Base-by-base conservation (phyloP, 2,329 filamentous ascomycete species). In the Colletotrichum sp. region DNA sequence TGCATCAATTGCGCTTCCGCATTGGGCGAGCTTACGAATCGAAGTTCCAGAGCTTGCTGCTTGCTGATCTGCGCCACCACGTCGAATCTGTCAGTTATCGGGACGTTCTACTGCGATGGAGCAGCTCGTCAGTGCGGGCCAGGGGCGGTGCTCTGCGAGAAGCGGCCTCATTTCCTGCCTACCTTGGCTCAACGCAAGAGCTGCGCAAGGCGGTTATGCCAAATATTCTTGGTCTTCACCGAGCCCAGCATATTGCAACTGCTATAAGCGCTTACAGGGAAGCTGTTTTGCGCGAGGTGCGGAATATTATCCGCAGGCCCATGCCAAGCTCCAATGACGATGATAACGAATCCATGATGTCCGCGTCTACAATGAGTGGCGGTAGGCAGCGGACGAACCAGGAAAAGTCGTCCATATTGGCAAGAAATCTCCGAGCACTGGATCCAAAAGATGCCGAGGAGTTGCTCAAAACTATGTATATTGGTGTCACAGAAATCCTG, bases 241-340 rank as follows among this genome's bases (percentile, higher is more conserved):
- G 95, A 65, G 95, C 96, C 28, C 93, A 93, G 78, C 93, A 97
- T 81, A 94, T 96, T 3, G 92, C 93, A 6, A 91, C 93, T 44
- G 97, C 97, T 24, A 95, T 96, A n/a, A 90, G 93, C 52, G 92
- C 93, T 1, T 99, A 97, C 84, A 92, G 96, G 78, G 96, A 98
- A 55, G 91, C 95, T 1, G 92, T 98, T 15, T 87, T 98, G 77
- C 93, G 95, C 66, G 97, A 99, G 84, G 93, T 99, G 83, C 94
- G 96, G 80, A 93, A 92, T 39, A 88, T 99, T 65, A 96, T 99
- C 66, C 92, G 96, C 70, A 92, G 93, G 73, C 94, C 96, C 28
- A 89, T 99, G 52, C 97, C 97, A 1, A 98, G 96, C 81, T 98
- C 96, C 13, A 97, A 92, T 80, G 97, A 99, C 76, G 96, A 99